Evolutionary conservation across 2,329 filamentous ascomycete species (phyloP), one percentile per base, ranked within the genome.

Genomic region (Madurella mycetomatis): DNA sequence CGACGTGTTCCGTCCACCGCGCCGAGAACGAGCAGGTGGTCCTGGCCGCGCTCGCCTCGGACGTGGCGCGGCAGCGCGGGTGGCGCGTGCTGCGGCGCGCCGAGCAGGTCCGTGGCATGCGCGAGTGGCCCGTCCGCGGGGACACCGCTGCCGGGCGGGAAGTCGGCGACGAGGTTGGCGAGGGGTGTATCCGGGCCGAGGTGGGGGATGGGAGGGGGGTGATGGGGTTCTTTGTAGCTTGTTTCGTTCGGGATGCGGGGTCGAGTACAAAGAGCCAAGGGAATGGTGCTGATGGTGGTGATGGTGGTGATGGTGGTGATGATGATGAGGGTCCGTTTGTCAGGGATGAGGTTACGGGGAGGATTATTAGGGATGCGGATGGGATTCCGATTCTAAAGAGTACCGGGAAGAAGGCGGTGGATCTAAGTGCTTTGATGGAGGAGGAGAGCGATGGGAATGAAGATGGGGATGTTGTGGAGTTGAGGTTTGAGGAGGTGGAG

Each of bases 211-310:
- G 85, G 9, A 82, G 87, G 59, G 90, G 91, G 0, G 88, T 92
- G 1, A 96, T 96, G 82, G 92, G 94, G 0, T 97, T 99, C 71
- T 99, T 99, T 64, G 88, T 96, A 17, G 90, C 84, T n/a, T 90
- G 81, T 0, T 96, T 99, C 70, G 80, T 90, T 2, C 77, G 88
- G 50, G 81, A 87, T 90, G 2, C 77, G 88, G 50, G 81, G 87
- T 46, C 54, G 41, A 34, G 47, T 12, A 7, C 40, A 37, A 2
- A 46, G 1, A n/a, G 49, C 54, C 9, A 18, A 50, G 25, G 51
- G n/a, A n/a, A n/a, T n/a, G n/a, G n/a, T n/a, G n/a, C n/a, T n/a
- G n/a, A n/a, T n/a, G n/a, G n/a, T n/a, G n/a, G n/a, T n/a, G n/a
- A n/a, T n/a, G n/a, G n/a, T n/a, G n/a, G n/a, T n/a, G n/a, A n/a